phyloP scores from a whole-genome alignment of 495 filamentous ascomycete species.

The Lophiostoma macrostomum region DNA sequence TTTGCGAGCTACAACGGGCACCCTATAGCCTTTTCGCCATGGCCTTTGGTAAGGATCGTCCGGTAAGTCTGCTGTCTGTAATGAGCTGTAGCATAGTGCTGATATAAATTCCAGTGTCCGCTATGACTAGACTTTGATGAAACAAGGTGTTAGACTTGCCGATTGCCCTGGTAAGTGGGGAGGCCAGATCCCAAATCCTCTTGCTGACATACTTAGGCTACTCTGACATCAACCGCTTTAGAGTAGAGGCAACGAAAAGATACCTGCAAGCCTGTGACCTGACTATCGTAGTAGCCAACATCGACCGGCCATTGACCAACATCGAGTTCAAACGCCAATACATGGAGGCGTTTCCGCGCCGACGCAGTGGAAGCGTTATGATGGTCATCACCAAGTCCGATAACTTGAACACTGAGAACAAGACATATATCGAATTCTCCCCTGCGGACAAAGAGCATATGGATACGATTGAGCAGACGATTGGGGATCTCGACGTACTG shows the following conservation, averaged over 20 bases:
- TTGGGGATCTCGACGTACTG: too few species aligned
- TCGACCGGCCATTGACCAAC: not conserved
- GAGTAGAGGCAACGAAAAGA: not conserved
- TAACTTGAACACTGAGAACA: too few species aligned
- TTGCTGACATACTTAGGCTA: not conserved
- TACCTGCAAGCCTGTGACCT: slow-evolving; percentile 11
- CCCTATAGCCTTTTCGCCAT: not conserved
- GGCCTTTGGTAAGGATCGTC: slow-evolving; percentile 4
- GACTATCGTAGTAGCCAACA: not conserved
- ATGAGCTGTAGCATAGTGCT: not conserved
- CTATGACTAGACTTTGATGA: not conserved
- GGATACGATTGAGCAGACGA: too few species aligned
- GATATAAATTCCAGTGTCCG: not conserved
- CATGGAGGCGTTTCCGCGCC: not conserved
- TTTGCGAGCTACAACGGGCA: not conserved
- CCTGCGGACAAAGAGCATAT: too few species aligned
- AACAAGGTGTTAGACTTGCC: slow-evolving; percentile 1
- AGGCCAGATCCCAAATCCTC: not conserved
- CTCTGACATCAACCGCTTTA: slow-evolving; percentile 4
- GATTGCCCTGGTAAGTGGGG: slow-evolving; percentile 3
- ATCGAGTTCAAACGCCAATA: not conserved
- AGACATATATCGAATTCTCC: too few species aligned
- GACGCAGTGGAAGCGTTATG: slow-evolving; percentile 7
- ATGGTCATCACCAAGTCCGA: slow-evolving; percentile 6
- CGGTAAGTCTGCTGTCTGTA: not conserved